Evolutionary conservation across 179 eudicot genomes (phyloP), one percentile per base, ranked within the genome.

Genomic region (Gypsophila paniculata): DNA sequence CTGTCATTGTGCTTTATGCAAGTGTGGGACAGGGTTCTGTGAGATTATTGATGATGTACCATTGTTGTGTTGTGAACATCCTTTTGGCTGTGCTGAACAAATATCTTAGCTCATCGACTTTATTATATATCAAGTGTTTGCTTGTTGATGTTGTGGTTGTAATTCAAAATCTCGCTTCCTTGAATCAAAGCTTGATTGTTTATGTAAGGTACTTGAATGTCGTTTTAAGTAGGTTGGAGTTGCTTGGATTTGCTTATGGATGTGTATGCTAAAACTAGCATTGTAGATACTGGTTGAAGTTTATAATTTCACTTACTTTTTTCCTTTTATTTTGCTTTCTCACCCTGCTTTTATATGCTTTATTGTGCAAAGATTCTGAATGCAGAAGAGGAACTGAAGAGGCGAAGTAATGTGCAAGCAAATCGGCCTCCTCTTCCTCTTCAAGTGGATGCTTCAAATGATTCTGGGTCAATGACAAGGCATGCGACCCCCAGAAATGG

Each of bases 351-450:
- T 62, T 65, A 11, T 26, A 65, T 64, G 53, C 4, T 36, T 52
- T 29, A 42, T 42, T 19, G 19, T 79, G 71, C 54, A 69, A 82
- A 95, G 99, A 93, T 95, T 73, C 74, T 90, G 83, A 87, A 76
- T 83, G 96, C 93, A 53, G 99, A 95, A 85, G 99, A 95, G 78
- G 96, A 93, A 73, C 77, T 95, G 23, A 89, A 87, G 83, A 85
- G 88, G 82, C 87, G 86, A 83, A 90, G 81, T 78, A 84, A 70
- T 81, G 71, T 71, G 42, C 99, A 86, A 65, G 85, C 84, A 5
- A 73, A 64, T 55, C 85, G 86, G 8, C 91, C 95, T 55, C 75
- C 87, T 65, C 76, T 85, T 75, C 82, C 93, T 26, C 91, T 86
- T 79, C 99, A 90, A 72, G 89, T 85, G 79, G 98, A 95, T 77